These are phyloP conservation scores for Cornus kousa DNA, from an alignment of 148 eudicot genomes.

Conservation along the genomic window DNA sequence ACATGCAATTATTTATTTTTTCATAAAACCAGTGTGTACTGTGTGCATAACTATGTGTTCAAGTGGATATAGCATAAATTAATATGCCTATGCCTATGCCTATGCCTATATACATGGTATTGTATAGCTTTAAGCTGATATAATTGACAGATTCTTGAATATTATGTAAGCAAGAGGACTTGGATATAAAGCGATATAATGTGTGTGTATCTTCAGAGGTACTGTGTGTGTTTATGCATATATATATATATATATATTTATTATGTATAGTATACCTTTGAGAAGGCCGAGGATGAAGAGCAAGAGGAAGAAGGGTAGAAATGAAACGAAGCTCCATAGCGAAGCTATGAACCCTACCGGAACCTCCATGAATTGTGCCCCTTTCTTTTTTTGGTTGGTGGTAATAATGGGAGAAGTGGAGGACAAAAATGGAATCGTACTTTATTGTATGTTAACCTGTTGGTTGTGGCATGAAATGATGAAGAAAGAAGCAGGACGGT, in stretches of 20 bases:
- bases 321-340: slow-evolving; percentile 68
- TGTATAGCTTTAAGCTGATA: no score
- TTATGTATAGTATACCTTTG: slow-evolving; percentile 40
- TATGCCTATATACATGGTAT: no score
- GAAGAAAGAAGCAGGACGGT: neutral
- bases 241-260: neutral
- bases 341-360: slow-evolving; percentile 65
- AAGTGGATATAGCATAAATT: no score
- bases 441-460: neutral
- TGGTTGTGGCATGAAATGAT: neutral
- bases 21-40: no score
- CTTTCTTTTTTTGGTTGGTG: neutral
- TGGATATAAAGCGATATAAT: no score
- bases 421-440: neutral
- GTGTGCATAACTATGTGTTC: no score
- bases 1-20: no score
- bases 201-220: no score
- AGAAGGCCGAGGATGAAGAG: slow-evolving; percentile 61
- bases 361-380: slow-evolving; percentile 46
- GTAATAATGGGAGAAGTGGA: neutral
- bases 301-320: slow-evolving; percentile 68
- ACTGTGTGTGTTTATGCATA: neutral
- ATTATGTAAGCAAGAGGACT: no score
- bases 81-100: no score
- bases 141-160: no score